A percentile compares a stretch with the other conserved stretches of the same genome.
phyloP scores from a whole-genome alignment of 164 flowering plant species.

The Brasenia schreberi region DNA sequence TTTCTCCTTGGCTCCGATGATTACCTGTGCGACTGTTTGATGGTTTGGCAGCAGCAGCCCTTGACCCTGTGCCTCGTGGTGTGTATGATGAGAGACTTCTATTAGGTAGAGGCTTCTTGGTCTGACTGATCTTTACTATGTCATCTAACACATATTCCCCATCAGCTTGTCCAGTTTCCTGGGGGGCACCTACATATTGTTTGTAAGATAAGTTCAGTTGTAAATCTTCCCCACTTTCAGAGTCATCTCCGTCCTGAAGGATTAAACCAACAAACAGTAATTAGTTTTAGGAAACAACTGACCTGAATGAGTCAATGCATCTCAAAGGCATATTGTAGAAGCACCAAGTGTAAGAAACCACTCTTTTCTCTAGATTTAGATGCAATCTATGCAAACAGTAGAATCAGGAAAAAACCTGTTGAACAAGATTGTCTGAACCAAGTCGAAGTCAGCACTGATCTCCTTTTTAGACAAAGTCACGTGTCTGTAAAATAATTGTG shows the following conservation, averaged over 20 bases:
- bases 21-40: constrained; percentile 38
- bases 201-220: not conserved
- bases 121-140: constrained; percentile 33
- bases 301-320: not conserved
- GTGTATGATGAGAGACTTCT: constrained; percentile 44
- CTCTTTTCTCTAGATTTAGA: not conserved
- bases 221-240: not conserved
- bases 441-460: not conserved
- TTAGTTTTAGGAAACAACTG: not conserved
- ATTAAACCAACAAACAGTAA: not conserved
- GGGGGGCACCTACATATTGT: not conserved
- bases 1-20: constrained; percentile 51
- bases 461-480: not conserved
- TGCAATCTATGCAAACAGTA: not conserved
- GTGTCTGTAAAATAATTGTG: not conserved
- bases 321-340: not conserved
- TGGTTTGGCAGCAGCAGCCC: constrained; percentile 41
- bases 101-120: constrained; percentile 39
- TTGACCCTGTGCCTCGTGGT: constrained; percentile 42
- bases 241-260: not conserved
- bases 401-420: not conserved
- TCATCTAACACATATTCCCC: constrained; percentile 18
- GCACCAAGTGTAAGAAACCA: not conserved
- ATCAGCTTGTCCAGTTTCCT: not conserved
- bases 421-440: not conserved